Evolutionary conservation across 495 filamentous ascomycete species (phyloP), one percentile per base, ranked within the genome.

Genomic region (Penicillium cosmopolitanum): DNA sequence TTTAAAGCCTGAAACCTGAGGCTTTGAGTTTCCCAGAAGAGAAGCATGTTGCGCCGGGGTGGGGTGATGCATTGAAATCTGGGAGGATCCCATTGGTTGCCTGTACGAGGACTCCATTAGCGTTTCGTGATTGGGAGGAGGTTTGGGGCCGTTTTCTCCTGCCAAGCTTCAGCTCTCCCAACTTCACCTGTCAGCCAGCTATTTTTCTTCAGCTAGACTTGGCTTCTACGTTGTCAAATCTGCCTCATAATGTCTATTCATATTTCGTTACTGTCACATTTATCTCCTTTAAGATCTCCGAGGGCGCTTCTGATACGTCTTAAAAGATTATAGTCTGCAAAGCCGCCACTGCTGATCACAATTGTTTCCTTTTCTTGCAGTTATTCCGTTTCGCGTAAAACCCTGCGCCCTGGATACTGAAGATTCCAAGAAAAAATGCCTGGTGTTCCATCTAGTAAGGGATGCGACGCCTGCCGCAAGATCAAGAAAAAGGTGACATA

Each of bases 381-480:
- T 11, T 16, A 25, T 50, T 28, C 42, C 51, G 2, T 18, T 42
- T 60, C 36, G 51, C 40, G 57, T 60, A 38, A 38, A 47, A 60
- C 50, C n/a, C 13, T 54, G 51, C 57, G 51, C 50, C 43, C 4
- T 9, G 35, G 16, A n/a, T 19, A 12, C 34, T 15, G 5, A 21
- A 54, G 12, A 23, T 13, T 40, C 1, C 15, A 38, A 16, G 42
- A 0, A 16, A 28, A 54, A 18, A 82, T 82, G 78, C 77, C 77
- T 8, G 79, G 79, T 1, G 77, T 81, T 15, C 74, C 75, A n/a
- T 76, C 73, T 7, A 71, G 73, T 58, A 77, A 72, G 19, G 76
- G 72, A 15, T 82, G 78, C 55, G 73, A 78, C 46, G 74, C 72
- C n/a, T 81, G 78, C 64, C 75, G 77, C 16, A 70, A 72, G 57